Evolutionary conservation across 129 eudicot species (phyloP).

Genomic region (Erigeron canadensis): DNA sequence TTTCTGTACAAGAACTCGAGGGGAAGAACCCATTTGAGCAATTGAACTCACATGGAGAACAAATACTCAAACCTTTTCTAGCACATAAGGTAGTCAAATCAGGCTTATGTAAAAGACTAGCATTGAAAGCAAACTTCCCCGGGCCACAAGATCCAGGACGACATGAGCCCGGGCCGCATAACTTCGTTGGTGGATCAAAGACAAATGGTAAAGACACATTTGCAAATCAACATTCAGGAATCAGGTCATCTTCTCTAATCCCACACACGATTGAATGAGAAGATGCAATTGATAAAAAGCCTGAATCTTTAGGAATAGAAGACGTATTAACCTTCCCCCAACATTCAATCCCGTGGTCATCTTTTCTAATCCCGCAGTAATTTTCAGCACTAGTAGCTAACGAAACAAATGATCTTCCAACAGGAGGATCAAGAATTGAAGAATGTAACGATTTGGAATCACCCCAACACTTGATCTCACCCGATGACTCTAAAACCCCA

Average conservation of each 20-base stretch:
- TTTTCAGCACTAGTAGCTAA: conserved; percentile 64
- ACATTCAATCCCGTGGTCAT: conserved; percentile 76
- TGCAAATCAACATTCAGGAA: conserved; percentile 86
- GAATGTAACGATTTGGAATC: conserved; percentile 9
- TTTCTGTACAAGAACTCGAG: conserved; percentile 66
- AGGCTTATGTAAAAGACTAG: conserved; percentile 77
- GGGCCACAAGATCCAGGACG: conserved; percentile 57
- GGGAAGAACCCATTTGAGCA: conserved; percentile 82
- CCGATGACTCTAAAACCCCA: conserved; percentile 51
- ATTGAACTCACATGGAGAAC: conserved; percentile 79
- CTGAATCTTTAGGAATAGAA: conserved; percentile 70
- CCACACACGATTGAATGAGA: conserved; percentile 72
- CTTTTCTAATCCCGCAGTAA: conserved; percentile 81
- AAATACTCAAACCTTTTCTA: conserved; percentile 72
- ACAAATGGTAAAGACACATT: conserved; percentile 40
- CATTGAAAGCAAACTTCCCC: conserved; percentile 74
- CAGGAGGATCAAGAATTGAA: conserved; percentile 38
- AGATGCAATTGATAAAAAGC: conserved; percentile 71
- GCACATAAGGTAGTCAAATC: conserved; percentile 75
- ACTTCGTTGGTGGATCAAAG: conserved; percentile 89
- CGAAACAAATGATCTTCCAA: conserved; percentile 53
- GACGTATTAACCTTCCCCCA: conserved; percentile 81
- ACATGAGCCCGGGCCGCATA: conserved; percentile 92
- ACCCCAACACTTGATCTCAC: conserved; percentile 90
- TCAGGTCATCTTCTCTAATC: conserved; percentile 78